These are phyloP conservation scores for Backusella parvicylindrica DNA, from an alignment of 192 early-diverging fungal genomes.

Conservation along the genomic window DNA sequence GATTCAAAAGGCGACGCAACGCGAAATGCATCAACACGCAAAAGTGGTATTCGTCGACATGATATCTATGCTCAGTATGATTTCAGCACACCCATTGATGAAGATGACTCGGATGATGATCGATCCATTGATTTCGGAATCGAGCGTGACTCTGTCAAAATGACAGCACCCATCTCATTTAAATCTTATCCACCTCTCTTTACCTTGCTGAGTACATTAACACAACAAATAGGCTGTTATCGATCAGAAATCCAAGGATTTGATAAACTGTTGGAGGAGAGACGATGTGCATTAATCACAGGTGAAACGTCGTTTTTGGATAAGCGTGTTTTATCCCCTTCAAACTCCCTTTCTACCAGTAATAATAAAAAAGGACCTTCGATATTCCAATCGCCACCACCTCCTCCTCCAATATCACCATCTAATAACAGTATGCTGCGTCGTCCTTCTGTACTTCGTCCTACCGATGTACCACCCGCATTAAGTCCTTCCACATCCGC, in stretches of 20 bases:
- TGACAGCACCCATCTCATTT: conserved; percentile 34
- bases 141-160: conserved; percentile 26
- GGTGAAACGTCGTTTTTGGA: conserved; percentile 30
- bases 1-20: conserved; percentile 3
- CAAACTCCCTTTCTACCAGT: conserved; percentile 6
- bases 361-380: background rate
- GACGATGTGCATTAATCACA: conserved; percentile 52
- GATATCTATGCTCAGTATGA: conserved; percentile 36
- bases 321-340: conserved; percentile 24
- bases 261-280: conserved; percentile 51
- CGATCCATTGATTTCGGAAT: conserved; percentile 35
- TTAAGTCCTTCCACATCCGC: conserved; percentile 2
- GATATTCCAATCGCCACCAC: background rate
- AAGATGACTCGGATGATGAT: conserved; percentile 42
- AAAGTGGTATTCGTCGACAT: conserved; percentile 27
- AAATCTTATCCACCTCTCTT: conserved; percentile 61
- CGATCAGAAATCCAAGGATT: conserved; percentile 55
- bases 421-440: background rate
- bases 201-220: conserved; percentile 59
- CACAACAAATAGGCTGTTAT: conserved; percentile 64
- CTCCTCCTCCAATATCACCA: background rate
- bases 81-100: conserved; percentile 26
- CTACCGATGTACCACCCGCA: background rate
- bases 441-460: background rate
- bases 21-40: background rate